Base-by-base conservation (phyloP, 805 yeast species). In the Kluyveromyces siamensis region DNA sequence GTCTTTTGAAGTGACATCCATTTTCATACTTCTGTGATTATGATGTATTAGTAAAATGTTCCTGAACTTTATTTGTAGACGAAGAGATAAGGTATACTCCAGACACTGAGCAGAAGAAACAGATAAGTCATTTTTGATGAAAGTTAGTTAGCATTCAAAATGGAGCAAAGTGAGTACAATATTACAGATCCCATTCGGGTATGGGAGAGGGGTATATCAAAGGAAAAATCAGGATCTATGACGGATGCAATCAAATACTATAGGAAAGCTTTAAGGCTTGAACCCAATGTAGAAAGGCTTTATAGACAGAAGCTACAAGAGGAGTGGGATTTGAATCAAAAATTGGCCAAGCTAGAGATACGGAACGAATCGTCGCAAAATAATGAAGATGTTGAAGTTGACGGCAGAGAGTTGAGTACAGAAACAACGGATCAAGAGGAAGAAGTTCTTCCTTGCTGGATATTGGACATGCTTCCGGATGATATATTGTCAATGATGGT, bases 221-320 rank as follows among this genome's bases (percentile, higher is more conserved):
- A 82, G 58, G 96, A 89, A 65, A 69, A 75, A 35, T 76, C 72
- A 45, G 96, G 96, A 0, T 71, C 79, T 52, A 74, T 88, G 79
- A 75, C 86, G n/a, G 96, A 88, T 58, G 96, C 96, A 1, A 80
- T 87, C 27, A 76, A 71, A 44, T 75, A 68, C 54, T 89, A 89
- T 65, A 71, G 95, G 52, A 72, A 74, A 52, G 96, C 96, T 2
- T 76, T 81, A 62, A 80, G 75, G 47, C 38, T 66, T 6, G 61
- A 75, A 53, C 71, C 66, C 13, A 74, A 74, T 48, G 89, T 89
- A 6, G 96, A 89, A 60, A 67, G 75, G 44, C 64, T 77, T 19
- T 87, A 87, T 62, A 72, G 95, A 45, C 73, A 77, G 52, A 72
- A 73, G 44, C 65, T 79, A 13, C 72, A 75, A 7, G 76, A 76